Evolutionary conservation across 164 flowering plant genomes (phyloP).

Genomic region (Magnolia officinalis): DNA sequence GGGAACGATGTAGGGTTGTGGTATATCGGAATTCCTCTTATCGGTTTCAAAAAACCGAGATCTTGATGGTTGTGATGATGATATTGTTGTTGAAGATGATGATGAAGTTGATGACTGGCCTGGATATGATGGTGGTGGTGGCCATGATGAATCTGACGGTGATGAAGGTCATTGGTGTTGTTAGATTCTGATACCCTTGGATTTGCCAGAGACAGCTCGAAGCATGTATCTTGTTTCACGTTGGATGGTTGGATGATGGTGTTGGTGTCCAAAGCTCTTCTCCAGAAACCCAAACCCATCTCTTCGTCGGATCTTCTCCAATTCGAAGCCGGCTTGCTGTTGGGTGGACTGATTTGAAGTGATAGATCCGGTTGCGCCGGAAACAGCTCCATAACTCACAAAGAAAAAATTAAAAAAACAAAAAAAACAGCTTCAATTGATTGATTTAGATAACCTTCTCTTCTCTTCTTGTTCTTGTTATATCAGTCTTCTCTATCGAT

Average conservation of each 20-base stretch:
- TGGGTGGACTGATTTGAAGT: conserved; percentile 90
- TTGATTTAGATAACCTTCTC: background rate
- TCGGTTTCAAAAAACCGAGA: conserved; percentile 61
- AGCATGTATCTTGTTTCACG: conserved; percentile 24
- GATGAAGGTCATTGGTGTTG: conserved; percentile 15
- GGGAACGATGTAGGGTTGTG: conserved; percentile 46
- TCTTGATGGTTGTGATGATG: conserved; percentile 28
- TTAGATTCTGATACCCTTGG: conserved; percentile 33
- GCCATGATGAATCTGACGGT: conserved; percentile 13
- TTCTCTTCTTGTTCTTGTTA: background rate
- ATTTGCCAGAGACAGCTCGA: conserved; percentile 61
- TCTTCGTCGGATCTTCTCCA: conserved; percentile 46
- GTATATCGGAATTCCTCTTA: conserved; percentile 87
- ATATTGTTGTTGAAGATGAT: conserved; percentile 22
- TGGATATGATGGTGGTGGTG: conserved; percentile 15
- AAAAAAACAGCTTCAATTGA: background rate
- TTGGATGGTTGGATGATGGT: conserved; percentile 25
- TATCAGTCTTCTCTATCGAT: background rate
- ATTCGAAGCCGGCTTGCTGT: conserved; percentile 47
- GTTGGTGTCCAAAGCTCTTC: conserved; percentile 54
- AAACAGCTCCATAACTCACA: conserved; percentile 66
- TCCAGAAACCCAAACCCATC: conserved; percentile 72
- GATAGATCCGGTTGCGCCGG: conserved; percentile 96
- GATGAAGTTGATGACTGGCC: conserved; percentile 15
- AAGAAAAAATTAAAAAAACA: background rate